phyloP scores from a whole-genome alignment of 1,139 yeast genomes.

The Eremothecium cymbalariae region DNA sequence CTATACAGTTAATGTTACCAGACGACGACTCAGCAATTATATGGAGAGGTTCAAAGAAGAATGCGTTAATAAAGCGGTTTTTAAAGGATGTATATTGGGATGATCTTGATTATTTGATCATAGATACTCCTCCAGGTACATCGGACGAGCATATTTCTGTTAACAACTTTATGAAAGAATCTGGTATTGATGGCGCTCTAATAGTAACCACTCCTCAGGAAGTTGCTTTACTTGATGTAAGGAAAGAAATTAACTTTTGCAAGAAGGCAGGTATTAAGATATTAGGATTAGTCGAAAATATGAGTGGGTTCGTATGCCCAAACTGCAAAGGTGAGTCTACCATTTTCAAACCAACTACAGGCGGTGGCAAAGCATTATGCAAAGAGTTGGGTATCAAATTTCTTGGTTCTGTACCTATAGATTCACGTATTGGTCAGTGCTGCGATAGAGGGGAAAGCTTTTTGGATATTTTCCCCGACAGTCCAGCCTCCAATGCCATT shows the following conservation, averaged over 20 bases:
- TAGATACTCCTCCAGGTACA: constrained; percentile 98
- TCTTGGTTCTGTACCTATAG: constrained; percentile 88
- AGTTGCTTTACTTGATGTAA: constrained; percentile 86
- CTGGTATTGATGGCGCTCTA: constrained; percentile 92
- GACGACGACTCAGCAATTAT: constrained; percentile 89
- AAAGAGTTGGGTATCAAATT: constrained; percentile 68
- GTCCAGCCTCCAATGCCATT: constrained; percentile 88
- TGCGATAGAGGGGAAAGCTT: constrained; percentile 89
- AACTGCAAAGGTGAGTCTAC: constrained; percentile 83
- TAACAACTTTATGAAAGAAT: constrained; percentile 77
- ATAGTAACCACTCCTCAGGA: constrained; percentile 97
- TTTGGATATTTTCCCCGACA: constrained; percentile 75
- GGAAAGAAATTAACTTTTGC: constrained; percentile 94
- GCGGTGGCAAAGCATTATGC: constrained; percentile 85
- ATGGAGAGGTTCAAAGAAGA: constrained; percentile 96
- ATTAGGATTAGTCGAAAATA: constrained; percentile 88
- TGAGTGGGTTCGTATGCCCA: constrained; percentile 98
- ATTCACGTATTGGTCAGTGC: constrained; percentile 84
- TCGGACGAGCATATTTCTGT: constrained; percentile 94
- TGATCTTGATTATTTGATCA: constrained; percentile 68
- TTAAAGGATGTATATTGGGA: constrained; percentile 94
- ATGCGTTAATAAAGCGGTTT: constrained; percentile 87
- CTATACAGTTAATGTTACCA: constrained; percentile 92
- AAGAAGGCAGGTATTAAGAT: constrained; percentile 79
- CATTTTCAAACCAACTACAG: constrained; percentile 91